Evolutionary conservation across 441 rosid genomes (phyloP), one percentile per base, ranked within the genome.

Genomic region (Erodium chrysanthum): DNA sequence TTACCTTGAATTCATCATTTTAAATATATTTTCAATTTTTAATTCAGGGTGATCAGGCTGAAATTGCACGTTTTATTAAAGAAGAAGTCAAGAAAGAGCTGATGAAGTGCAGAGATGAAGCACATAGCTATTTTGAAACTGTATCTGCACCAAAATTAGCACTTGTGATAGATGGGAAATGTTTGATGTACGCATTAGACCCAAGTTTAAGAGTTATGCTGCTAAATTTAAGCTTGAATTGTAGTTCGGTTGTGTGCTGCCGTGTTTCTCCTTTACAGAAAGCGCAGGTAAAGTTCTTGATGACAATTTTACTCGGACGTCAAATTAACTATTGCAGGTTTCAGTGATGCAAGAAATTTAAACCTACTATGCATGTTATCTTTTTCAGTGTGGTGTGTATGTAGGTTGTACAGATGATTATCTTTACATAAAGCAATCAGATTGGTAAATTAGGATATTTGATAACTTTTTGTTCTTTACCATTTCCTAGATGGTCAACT

Each of bases 261-360:
- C 95, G 99, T 59, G 99, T 95, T 78, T 95, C 98, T 73, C 99
- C 99, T 42, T 79, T 95, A 67, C 99, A 92, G 81, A 95, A 95
- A 83, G 98, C 99, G 35, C 99, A 95, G 97, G 99, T 95, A 73
- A 77, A 44, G 66, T 68, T 68, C 61, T 27, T 64, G 31, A 52
- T 37, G 52, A 68, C 29, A 50, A 54, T 58, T 31, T 4, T 2
- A 50, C 58, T 61, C 3, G 33, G 21, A 12, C 5, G 7, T 6
- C 37, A 33, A 33, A 18, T 42, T 68, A 64, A 11, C 14, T 3
- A 35, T 62, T 62, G 27, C 40, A 27, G 65, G 37, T 29, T 70
- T 64, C 37, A 17, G n/a, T 11, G 62, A 20, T 33, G 37, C 37
- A 33, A 33, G 8, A 5, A 5, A 5, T 46, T 46, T 46, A 12